A percentile compares a stretch with the other conserved stretches of the same genome.
These are phyloP conservation scores for Sporothrix variecibatus DNA, from an alignment of 2,329 filamentous ascomycete genomes.

Conservation along the genomic window DNA sequence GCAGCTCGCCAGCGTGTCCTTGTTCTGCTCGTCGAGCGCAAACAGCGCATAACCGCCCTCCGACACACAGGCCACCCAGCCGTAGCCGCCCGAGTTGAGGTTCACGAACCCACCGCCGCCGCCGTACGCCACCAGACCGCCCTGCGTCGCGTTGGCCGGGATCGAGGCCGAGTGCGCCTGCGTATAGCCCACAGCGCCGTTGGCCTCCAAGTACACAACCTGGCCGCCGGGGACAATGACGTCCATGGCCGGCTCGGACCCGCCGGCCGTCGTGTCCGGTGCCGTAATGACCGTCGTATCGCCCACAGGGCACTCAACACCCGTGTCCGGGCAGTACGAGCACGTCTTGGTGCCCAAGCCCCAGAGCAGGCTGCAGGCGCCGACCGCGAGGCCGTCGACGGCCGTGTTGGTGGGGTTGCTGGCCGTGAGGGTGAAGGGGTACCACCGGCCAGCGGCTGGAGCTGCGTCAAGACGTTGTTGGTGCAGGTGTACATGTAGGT, in stretches of 20 bases:
- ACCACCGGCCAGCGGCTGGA: slow-evolving; percentile 30
- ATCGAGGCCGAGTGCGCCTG: slow-evolving; percentile 40
- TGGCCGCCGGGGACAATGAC: slow-evolving; percentile 41
- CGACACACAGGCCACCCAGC: slow-evolving; percentile 38
- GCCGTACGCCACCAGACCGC: slow-evolving; percentile 37
- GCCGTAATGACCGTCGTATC: slow-evolving; percentile 35
- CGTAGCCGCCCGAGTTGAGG: slow-evolving; percentile 38
- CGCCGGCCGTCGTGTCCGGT: neutral
- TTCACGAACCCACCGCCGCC: slow-evolving; percentile 41
- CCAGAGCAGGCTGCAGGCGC: slow-evolving; percentile 35
- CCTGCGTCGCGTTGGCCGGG: slow-evolving; percentile 34
- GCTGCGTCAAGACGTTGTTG: slow-evolving; percentile 34
- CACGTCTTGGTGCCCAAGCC: slow-evolving; percentile 35
- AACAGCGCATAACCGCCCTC: slow-evolving; percentile 35
- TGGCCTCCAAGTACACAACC: slow-evolving; percentile 36
- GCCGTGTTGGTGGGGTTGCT: slow-evolving; percentile 36
- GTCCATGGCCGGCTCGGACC: slow-evolving; percentile 34
- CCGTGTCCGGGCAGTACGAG: slow-evolving; percentile 37
- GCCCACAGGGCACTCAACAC: slow-evolving; percentile 37
- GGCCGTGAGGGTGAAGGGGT: slow-evolving; percentile 37
- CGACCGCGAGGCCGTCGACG: slow-evolving; percentile 37
- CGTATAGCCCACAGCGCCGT: slow-evolving; percentile 38
- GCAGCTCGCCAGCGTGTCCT: slow-evolving; percentile 32
- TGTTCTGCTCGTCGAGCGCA: slow-evolving; percentile 35
- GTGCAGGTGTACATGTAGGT: slow-evolving; percentile 40